A percentile compares a stretch with the other conserved stretches of the same genome.
phyloP scores from a whole-genome alignment of 768 basidiomycete species.

The Pleurotus tuoliensis region DNA sequence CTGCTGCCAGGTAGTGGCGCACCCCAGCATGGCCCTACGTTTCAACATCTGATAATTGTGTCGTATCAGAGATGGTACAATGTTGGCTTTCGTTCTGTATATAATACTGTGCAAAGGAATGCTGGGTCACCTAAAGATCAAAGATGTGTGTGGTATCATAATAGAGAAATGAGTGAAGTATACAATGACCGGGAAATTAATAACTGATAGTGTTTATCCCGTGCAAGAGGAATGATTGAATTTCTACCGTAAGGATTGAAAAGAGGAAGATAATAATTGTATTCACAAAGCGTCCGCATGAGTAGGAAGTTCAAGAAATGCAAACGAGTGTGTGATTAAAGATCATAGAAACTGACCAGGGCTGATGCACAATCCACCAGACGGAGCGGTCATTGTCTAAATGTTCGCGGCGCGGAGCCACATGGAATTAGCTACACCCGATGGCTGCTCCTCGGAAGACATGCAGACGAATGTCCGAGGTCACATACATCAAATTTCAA shows the following conservation, averaged over 20 bases:
- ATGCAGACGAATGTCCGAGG: not conserved
- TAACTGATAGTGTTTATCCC: not conserved
- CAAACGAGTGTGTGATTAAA: constrained; percentile 1
- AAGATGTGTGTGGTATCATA: not conserved
- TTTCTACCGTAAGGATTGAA: constrained; percentile 5
- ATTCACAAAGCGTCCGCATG: constrained; percentile 2
- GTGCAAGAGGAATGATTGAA: not conserved
- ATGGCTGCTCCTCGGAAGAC: not conserved
- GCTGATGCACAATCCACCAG: constrained; percentile 6
- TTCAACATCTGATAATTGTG: not conserved
- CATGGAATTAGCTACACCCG: not conserved
- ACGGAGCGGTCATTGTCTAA: not conserved
- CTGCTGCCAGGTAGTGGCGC: constrained; percentile 6
- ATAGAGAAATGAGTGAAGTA: not conserved
- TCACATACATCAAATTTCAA: constrained; percentile 11
- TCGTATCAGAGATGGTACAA: not conserved
- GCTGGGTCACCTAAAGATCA: not conserved
- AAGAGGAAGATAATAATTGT: constrained; percentile 2
- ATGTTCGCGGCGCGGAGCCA: not conserved
- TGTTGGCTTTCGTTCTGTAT: not conserved
- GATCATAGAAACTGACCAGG: constrained; percentile 4
- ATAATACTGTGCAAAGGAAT: not conserved
- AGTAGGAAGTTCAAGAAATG: constrained; percentile 4
- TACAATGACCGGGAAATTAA: not conserved
- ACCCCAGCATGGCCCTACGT: not conserved